These are phyloP conservation scores for Aspergillus clavatus DNA, from an alignment of 2,329 filamentous ascomycete species.

Conservation along the genomic window DNA sequence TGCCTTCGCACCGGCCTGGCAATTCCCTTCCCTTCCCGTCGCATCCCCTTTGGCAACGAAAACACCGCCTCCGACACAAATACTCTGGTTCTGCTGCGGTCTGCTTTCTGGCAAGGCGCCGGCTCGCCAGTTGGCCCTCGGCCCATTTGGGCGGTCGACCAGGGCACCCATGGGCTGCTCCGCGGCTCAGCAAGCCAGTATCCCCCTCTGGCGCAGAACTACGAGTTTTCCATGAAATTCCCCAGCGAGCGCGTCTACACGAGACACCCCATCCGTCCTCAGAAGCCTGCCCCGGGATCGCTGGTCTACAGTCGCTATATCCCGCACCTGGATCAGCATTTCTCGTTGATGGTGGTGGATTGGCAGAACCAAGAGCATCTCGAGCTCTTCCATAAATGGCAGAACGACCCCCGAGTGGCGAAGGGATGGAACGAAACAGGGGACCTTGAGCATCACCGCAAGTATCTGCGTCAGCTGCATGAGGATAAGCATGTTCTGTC, in stretches of 20 bases:
- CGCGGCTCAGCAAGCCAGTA: conserved; percentile 24
- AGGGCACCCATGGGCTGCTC: conserved; percentile 28
- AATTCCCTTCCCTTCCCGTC: conserved; percentile 19
- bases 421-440: conserved; percentile 77
- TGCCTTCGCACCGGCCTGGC: conserved; percentile 33
- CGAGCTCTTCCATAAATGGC: conserved; percentile 70
- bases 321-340: conserved; percentile 68
- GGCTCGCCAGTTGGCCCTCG: conserved; percentile 63
- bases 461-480: conserved; percentile 65
- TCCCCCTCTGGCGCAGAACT: conserved; percentile 36
- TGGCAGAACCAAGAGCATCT: conserved; percentile 61
- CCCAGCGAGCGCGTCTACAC: conserved; percentile 51
- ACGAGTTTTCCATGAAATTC: conserved; percentile 39
- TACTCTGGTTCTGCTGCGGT: conserved; percentile 46
- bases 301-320: conserved; percentile 75
- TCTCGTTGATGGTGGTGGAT: conserved; percentile 71
- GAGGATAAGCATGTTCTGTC: conserved; percentile 62
- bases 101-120: conserved; percentile 66
- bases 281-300: conserved; percentile 66
- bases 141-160: conserved; percentile 55
- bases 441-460: conserved; percentile 66
- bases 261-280: conserved; percentile 65
- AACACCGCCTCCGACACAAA: conserved; percentile 20
- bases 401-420: conserved; percentile 76
- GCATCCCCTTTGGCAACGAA: conserved; percentile 18